These are phyloP conservation scores for Alnus rubra DNA, from an alignment of 306 rosid species.

Conservation along the genomic window DNA sequence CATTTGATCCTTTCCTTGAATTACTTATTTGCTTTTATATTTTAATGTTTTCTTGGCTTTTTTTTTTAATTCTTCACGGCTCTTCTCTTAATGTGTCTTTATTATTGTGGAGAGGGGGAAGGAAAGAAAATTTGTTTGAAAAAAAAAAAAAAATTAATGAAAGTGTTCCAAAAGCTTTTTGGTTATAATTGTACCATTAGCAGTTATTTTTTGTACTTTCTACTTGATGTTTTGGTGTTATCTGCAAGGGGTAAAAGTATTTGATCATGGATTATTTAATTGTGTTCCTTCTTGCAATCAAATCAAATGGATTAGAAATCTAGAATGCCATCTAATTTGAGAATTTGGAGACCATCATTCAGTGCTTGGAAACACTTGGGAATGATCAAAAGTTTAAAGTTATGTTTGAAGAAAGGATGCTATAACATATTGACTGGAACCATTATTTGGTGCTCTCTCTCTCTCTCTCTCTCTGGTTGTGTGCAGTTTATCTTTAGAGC, in stretches of 20 bases:
- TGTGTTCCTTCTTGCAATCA: too few relatives aligned
- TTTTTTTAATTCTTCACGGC: not conserved
- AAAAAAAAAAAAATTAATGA: not conserved
- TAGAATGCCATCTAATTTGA: not conserved
- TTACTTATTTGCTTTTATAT: not conserved
- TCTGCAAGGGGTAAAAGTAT: not conserved
- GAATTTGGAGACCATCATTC: not conserved
- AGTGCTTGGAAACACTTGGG: not conserved
- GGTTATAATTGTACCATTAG: not conserved
- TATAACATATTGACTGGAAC: not conserved
- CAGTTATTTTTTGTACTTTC: not conserved
- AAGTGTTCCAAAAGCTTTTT: not conserved
- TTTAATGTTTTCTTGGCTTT: not conserved
- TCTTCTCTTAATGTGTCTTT: not conserved
- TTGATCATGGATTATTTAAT: not conserved
- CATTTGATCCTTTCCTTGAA: slow-evolving; percentile 7
- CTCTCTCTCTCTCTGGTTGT: not conserved
- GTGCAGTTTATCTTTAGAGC: not conserved
- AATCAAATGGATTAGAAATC: too few relatives aligned
- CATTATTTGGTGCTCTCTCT: not conserved
- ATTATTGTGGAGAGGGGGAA: not conserved
- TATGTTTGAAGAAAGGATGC: not conserved
- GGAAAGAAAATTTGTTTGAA: not conserved
- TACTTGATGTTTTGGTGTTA: not conserved
- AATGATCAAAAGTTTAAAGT: not conserved